Evolutionary conservation across 2,329 filamentous ascomycete species (phyloP), one percentile per base, ranked within the genome.

Genomic region (Chaetothyriales sp.): DNA sequence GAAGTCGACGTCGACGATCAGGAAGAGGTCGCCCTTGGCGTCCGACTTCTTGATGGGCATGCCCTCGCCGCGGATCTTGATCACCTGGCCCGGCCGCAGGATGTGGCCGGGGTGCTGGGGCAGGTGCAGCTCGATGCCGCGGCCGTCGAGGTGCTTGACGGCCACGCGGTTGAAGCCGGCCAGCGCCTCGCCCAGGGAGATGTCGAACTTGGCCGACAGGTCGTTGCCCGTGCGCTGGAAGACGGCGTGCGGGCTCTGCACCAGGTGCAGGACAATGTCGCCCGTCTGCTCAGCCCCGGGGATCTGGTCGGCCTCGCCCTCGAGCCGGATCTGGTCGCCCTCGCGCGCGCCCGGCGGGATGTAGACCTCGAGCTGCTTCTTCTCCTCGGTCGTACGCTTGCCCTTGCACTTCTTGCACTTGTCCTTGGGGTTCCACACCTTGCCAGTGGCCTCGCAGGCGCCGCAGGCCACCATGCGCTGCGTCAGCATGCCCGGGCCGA

Each of bases 341-440:
- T 94, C 73, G 55, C 78, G 73, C 47, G 67, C 52, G 10, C 60
- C 59, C 4, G 57, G 56, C 13, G 53, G 59, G 25, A 98, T 95
- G 72, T 97, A 97, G 49, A 98, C 83, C 71, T 98, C 92, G 55
- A 98, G 75, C 2, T 90, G 86, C 73, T 97, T 98, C 70, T 86
- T 92, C 70, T 92, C 86, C 63, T 89, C 84, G 45, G 82, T 81
- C 13, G 87, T 89, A 56, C 87, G 80, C 68, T 86, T 86, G 64
- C 92, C 92, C 72, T 97, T 97, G 80, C 92, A 98, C 75, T 92
- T 95, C 77, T 94, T 95, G 76, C 92, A 98, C 66, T 88, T 87
- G 65, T 98, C 92, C 75, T 97, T 97, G 65, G 95, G 88, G 69
- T 90, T 90, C 73, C 82, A 94, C 64, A 89, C 82, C 64, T 83